A percentile compares a stretch with the other conserved stretches of the same genome.
phyloP scores from a whole-genome alignment of 768 basidiomycete genomes.

The Boletellus ananas region DNA sequence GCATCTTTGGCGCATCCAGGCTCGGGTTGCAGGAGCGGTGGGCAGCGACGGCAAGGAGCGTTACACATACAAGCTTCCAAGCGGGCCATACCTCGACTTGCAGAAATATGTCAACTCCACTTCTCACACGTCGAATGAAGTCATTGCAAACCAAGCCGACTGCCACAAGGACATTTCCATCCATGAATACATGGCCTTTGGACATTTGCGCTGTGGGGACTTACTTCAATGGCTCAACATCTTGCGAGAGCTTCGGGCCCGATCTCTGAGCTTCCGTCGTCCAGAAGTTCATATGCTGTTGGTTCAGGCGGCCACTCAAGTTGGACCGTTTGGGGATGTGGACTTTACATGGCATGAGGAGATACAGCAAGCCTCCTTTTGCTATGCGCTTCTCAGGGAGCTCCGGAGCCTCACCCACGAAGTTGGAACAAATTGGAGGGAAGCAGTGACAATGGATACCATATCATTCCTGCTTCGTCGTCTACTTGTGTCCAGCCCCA shows the following conservation, averaged over 20 bases:
- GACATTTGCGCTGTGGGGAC: slow-evolving; percentile 41
- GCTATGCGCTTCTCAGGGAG: slow-evolving; percentile 31
- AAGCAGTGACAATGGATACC: slow-evolving; percentile 29
- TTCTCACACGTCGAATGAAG: slow-evolving; percentile 37
- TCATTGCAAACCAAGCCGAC: slow-evolving; percentile 39
- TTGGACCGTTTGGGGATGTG: slow-evolving; percentile 27
- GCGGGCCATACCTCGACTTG: slow-evolving; percentile 33
- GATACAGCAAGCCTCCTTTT: slow-evolving; percentile 31
- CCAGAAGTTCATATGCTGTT: slow-evolving; percentile 42
- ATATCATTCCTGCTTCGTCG: slow-evolving; percentile 33
- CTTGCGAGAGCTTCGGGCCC: slow-evolving; percentile 36
- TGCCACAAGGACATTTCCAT: slow-evolving; percentile 38
- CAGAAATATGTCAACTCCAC: slow-evolving; percentile 36
- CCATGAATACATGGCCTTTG: slow-evolving; percentile 45
- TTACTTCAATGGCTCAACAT: slow-evolving; percentile 51
- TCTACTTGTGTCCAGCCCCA: slow-evolving; percentile 26
- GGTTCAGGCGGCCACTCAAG: slow-evolving; percentile 41
- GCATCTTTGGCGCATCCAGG: no score
- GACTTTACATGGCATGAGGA: slow-evolving; percentile 39
- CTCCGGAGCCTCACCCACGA: slow-evolving; percentile 29
- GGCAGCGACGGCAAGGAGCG: slow-evolving; percentile 9
- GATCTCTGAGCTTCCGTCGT: slow-evolving; percentile 35
- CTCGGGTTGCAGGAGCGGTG: no score
- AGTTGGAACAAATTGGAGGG: slow-evolving; percentile 40
- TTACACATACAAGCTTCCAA: slow-evolving; percentile 33